A percentile compares a stretch with the other conserved stretches of the same genome.
Conservation (phyloP, 2,329 filamentous ascomycete species). For the Fusarium ramigenum region DNA sequence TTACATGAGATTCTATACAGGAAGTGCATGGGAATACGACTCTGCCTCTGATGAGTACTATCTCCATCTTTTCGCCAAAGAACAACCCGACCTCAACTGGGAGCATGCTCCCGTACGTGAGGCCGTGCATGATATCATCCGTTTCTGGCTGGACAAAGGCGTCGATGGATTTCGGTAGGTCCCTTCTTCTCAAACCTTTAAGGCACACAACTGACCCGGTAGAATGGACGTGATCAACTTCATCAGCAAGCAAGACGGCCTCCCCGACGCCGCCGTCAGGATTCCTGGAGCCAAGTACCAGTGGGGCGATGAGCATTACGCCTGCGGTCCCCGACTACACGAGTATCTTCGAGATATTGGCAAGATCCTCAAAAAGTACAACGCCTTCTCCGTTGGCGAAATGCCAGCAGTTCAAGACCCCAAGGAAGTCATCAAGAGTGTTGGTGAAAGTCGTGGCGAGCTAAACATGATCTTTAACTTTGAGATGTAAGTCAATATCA, state of each 20-base stretch:
- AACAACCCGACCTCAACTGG: slow-evolving; percentile 84
- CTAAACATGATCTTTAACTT: slow-evolving; percentile 73
- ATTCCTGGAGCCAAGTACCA: slow-evolving; percentile 53
- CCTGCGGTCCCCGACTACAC: slow-evolving; percentile 71
- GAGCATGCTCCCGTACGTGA: slow-evolving; percentile 71
- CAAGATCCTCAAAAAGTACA: slow-evolving; percentile 63
- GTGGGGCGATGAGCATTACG: slow-evolving; percentile 52
- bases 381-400: slow-evolving; percentile 71
- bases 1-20: slow-evolving; percentile 46
- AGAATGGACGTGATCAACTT: slow-evolving; percentile 73
- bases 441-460: slow-evolving; percentile 57
- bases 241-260: slow-evolving; percentile 66
- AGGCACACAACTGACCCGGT: neutral
- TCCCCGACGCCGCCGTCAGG: slow-evolving; percentile 62
- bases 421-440: slow-evolving; percentile 63
- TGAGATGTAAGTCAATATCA: slow-evolving; percentile 50
- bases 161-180: slow-evolving; percentile 68
- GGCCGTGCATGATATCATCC: slow-evolving; percentile 69
- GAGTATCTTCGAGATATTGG: slow-evolving; percentile 71
- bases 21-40: slow-evolving; percentile 35
- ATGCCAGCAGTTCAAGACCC: slow-evolving; percentile 65
- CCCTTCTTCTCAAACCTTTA: accelerated
- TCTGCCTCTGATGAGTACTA: slow-evolving; percentile 71
- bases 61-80: slow-evolving; percentile 73
- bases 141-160: slow-evolving; percentile 77